A percentile compares a stretch with the other conserved stretches of the same genome.
phyloP scores from a whole-genome alignment of 176 grass and related monocot species.

The Zea mays region Zm-B73-REFERENCE-NAM-5.0 NC_050096.1:265767501-265768000 shows the following conservation, averaged over 20 bases:
- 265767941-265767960: constrained; percentile 54
- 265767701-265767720: constrained; percentile 68
- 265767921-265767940: constrained; percentile 37
- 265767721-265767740: constrained; percentile 71
- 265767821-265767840: constrained; percentile 77
- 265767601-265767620: constrained; percentile 30
- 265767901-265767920: constrained; percentile 29
- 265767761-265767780: constrained; percentile 73
- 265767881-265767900: constrained; percentile 16
- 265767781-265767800: constrained; percentile 62
- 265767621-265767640: not conserved
- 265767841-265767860: constrained; percentile 41
- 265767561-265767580: constrained; percentile 74
- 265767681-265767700: constrained; percentile 79
- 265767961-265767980: constrained; percentile 48
- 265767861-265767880: constrained; percentile 42
- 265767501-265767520: constrained; percentile 63
- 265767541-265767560: constrained; percentile 80
- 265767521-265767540: constrained; percentile 57
- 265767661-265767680: constrained; percentile 68
- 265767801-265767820: constrained; percentile 70
- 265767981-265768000: constrained; percentile 57
- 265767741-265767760: constrained; percentile 67
- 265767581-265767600: constrained; percentile 64
- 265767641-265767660: constrained; percentile 39